Base-by-base conservation (phyloP, 2,329 filamentous ascomycete species). In the Ophiocordyceps sinensis region DNA sequence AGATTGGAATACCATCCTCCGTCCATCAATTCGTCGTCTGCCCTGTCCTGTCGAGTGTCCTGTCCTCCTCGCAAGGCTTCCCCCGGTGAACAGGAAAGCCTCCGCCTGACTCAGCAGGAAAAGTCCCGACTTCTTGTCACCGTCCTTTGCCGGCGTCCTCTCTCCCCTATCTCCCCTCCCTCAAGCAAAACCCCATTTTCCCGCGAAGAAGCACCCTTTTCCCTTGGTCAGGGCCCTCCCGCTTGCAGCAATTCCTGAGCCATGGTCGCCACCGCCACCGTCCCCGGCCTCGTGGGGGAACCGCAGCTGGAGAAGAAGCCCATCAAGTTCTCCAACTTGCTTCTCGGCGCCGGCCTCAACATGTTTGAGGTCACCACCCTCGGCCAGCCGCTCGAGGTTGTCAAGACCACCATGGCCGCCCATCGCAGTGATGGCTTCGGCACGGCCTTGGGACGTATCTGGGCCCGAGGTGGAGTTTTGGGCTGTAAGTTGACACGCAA, bases 401-500 rank as follows among this genome's bases (percentile, higher is more conserved):
- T 85, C 73, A 98, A 98, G 84, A 98, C 91, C 59, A 96, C 91
- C 65, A 96, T 98, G 86, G 91, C 91, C 58, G 91, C 91, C 53
- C 91, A 98, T 70, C 82, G 91, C 66, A 75, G 77, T 56, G 89
- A 96, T 64, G 80, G 78, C 65, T 91, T 98, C 68, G 71, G 71
- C 50, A 73, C 78, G 52, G 84, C 91, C 59, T 79, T 96, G 61
- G 67, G 70, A 58, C 80, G 86, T 63, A 85, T 96, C 67, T 98
- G 91, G 91, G 71, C 77, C 61, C 85, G 91, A 67, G 91, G 91
- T 67, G 91, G 91, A 69, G 71, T 83, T 57, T 71, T 94, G 58
- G 91, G 91, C 66, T 98, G 89, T 96, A 73, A 73, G 88, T 75
- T 44, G 38, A 49, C 26, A 34, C 30, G 32, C 31, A 34, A 34